Base-by-base conservation (phyloP, 148 eudicot species). In the Arbutus unedo region DNA sequence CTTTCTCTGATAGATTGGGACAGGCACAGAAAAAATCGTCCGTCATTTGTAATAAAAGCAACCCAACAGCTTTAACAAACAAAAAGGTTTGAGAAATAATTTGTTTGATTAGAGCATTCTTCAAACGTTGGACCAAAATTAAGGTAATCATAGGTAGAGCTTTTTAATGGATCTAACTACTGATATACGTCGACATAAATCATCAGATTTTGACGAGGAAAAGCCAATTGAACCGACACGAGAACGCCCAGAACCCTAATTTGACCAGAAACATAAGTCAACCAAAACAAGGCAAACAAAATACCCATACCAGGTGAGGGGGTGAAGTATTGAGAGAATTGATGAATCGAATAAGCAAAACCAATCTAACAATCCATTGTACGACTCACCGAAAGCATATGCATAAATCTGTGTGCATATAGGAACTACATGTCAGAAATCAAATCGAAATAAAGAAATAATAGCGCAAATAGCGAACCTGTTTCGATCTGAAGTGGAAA, bases 181-280 rank as follows among this genome's bases (percentile, higher is more conserved):
- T 7, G 4, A 48, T 10, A 62, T 19, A 79, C 14, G 62, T 67
- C 49, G 19, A 51, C 50, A 19, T 38, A 81, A 81, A 38, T 53
- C 48, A 51, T 47, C 64, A 11, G 18, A 49, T 31, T 38, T 4
- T 5, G 48, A 31, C 10, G 6, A 10, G 0, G 8, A 77, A 55
- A 5, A 31, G 4, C 48, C 64, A 77, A 31, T 56, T 78, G 18
- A 53, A 80, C 51, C 62, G 44, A 48, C 21, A 15, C 57, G 3
- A 64, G 81, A 31, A 45, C 19, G 8, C n/a, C 56, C 49, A 25
- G 70, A 80, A 67, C 82, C 82, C 82, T 67, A 67, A 31, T 66
- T 80, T 31, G 23, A 80, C 60, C 75, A 11, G 64, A 8, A 16
- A n/a, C 31, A 43, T 2, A 67, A 11, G 23, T 5, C 4, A 62